Evolutionary conservation across 805 yeast genomes (phyloP).

Genomic region (Pichia phayaonensis): DNA sequence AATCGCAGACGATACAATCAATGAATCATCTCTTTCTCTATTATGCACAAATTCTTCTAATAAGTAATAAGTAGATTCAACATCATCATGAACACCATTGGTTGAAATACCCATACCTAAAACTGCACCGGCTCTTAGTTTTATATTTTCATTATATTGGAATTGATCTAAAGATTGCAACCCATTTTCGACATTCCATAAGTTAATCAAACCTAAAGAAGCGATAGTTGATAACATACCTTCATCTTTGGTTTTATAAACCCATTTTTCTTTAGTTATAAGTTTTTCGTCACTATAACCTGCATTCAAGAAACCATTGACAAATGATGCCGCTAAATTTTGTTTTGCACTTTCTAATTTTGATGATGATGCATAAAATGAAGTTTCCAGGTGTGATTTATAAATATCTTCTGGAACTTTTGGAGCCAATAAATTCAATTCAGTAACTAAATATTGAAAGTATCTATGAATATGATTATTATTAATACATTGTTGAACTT

Average conservation of each 20-base stretch:
- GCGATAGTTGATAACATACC: slow-evolving; percentile 94
- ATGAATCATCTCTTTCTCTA: slow-evolving; percentile 45
- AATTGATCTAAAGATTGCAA: slow-evolving; percentile 84
- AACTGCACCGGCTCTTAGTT: slow-evolving; percentile 92
- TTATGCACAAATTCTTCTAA: slow-evolving; percentile 60
- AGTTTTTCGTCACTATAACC: slow-evolving; percentile 87
- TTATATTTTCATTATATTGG: slow-evolving; percentile 76
- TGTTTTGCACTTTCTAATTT: slow-evolving; percentile 88
- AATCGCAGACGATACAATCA: slow-evolving; percentile 72
- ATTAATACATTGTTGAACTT: slow-evolving; percentile 77
- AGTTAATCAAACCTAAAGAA: slow-evolving; percentile 78
- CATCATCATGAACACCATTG: slow-evolving; percentile 90
- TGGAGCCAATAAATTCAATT: slow-evolving; percentile 81
- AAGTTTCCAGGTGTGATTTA: slow-evolving; percentile 79
- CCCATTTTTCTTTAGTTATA: slow-evolving; percentile 70
- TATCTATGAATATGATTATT: slow-evolving; percentile 74
- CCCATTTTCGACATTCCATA: slow-evolving; percentile 89
- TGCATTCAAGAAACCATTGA: slow-evolving; percentile 81
- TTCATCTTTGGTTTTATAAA: slow-evolving; percentile 82
- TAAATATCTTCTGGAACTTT: slow-evolving; percentile 93
- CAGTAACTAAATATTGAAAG: slow-evolving; percentile 73
- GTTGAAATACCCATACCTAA: slow-evolving; percentile 92
- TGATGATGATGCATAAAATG: slow-evolving; percentile 44
- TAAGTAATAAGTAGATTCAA: slow-evolving; percentile 83
- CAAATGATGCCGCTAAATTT: slow-evolving; percentile 90